Conservation (phyloP, 108 stramenopile species). For the Cyclotella kingstonii region DNA sequence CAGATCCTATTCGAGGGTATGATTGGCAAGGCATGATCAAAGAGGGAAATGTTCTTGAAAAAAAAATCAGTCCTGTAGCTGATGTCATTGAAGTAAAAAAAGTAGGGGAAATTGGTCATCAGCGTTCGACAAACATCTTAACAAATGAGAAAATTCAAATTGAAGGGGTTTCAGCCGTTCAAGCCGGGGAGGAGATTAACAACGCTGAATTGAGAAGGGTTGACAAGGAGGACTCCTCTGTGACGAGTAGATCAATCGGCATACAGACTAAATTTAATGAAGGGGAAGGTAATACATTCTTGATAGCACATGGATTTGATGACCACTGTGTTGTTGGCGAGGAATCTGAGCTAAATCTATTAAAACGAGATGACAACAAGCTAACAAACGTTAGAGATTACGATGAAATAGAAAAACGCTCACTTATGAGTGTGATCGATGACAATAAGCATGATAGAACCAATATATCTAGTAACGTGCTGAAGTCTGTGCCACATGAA, state of each 20-base stretch:
- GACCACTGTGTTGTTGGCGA: background rate
- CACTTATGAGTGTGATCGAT: no score
- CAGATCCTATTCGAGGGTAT: slow-evolving; percentile 46
- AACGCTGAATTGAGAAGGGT: background rate
- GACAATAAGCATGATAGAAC: no score
- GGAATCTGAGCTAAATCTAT: background rate
- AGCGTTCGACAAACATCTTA: background rate
- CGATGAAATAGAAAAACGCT: no score
- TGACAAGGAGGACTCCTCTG: background rate
- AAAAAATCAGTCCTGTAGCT: slow-evolving; percentile 6
- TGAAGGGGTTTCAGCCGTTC: slow-evolving; percentile 9
- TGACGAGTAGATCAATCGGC: slow-evolving; percentile 20
- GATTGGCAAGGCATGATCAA: slow-evolving; percentile 38
- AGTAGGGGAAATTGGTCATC: no score
- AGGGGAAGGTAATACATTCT: background rate
- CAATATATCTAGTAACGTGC: no score
- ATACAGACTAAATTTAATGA: slow-evolving; percentile 8
- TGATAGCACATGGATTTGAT: background rate
- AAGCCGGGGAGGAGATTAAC: background rate
- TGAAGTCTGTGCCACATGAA: no score
- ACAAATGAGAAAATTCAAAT: slow-evolving; percentile 1
- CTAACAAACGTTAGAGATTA: no score
- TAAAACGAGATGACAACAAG: no score
- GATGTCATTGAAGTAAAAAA: no score
- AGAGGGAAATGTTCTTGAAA: slow-evolving; percentile 34